Evolutionary conservation across 1,284 basidiomycete species (phyloP), one percentile per base, ranked within the genome.

Genomic region (Inonotus hispidus): DNA sequence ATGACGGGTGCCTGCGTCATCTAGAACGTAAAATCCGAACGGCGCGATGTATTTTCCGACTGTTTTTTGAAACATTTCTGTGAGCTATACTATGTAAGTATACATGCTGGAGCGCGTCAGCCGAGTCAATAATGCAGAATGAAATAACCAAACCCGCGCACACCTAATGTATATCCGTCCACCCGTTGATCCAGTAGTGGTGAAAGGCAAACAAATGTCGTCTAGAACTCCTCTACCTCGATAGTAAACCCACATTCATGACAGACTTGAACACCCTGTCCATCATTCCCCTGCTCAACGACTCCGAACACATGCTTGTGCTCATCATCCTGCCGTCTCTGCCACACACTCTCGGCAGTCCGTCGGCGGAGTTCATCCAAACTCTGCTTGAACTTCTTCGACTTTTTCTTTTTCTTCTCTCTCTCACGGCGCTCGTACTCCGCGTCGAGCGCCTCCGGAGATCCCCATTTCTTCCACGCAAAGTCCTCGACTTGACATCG

Each of bases 391-490:
- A 97, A 97, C 71, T 98, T 98, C 71, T 89, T 93, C 66, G 92
- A 90, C 75, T 94, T 91, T 75, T 94, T 93, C 67, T 88, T 88
- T 69, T 91, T 92, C 80, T 96, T 97, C 68, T 93, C 90, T 16
- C 81, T 79, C 62, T 83, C 82, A 54, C 96, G 82, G 39, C 83
- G 78, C 67, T 91, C 87, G 73, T 88, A 99, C 71, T 99, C 97
- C 14, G 80, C 82, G 68, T 99, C 97, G 43, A 99, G 74, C 1
- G 87, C 93, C 70, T 96, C 93, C 10, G 93, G 82, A 0, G 93
- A 93, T 0, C 93, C 95, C 97, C 97, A 99, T 75, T 98, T 99
- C 68, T 90, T 88, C 87, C 93, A 98, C 1, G 97, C 96, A 71
- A 96, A 98, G 27, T 88, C 89, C 73, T 99, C 97, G 2, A 99